phyloP scores from a whole-genome alignment of 2,329 filamentous ascomycete species.

The Ophiostoma quercus region DNA sequence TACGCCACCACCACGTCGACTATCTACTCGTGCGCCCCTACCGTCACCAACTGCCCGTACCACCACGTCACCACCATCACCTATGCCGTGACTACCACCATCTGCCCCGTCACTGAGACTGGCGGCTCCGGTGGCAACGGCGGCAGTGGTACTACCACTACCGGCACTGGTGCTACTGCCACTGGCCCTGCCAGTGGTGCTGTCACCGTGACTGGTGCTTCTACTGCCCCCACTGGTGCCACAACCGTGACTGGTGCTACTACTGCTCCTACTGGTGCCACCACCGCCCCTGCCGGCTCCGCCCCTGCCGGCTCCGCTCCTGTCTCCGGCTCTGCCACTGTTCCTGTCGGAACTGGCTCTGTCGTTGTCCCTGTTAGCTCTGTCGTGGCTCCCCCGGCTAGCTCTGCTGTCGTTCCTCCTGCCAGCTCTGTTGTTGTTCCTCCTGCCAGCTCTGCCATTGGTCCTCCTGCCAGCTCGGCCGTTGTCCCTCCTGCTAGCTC shows the following conservation, averaged over 20 bases:
- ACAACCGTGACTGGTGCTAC: not conserved
- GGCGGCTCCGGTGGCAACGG: not conserved
- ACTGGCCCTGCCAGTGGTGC: not conserved
- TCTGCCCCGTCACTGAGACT: slow-evolving; percentile 38
- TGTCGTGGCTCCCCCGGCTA: not conserved
- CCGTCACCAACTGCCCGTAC: slow-evolving; percentile 31
- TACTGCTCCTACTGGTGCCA: not conserved
- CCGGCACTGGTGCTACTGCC: not conserved
- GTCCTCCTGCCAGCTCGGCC: not conserved
- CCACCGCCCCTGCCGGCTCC: not conserved
- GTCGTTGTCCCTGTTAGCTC: not conserved
- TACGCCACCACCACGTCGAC: slow-evolving; percentile 27
- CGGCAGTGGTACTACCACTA: not conserved
- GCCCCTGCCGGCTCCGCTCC: not conserved
- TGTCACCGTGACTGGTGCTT: not conserved
- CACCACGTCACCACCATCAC: slow-evolving; percentile 31
- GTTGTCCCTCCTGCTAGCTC: not conserved
- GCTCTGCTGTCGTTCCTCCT: not conserved
- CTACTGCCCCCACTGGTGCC: not conserved
- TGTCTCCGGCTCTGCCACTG: not conserved
- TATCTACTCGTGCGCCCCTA: slow-evolving; percentile 31
- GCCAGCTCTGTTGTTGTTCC: not conserved
- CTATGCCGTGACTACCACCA: slow-evolving; percentile 35
- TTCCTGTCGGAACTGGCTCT: not conserved
- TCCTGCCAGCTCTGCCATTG: not conserved